Evolutionary conservation across 805 yeast genomes (phyloP).

Genomic region (Saccharomycopsis sp.): DNA sequence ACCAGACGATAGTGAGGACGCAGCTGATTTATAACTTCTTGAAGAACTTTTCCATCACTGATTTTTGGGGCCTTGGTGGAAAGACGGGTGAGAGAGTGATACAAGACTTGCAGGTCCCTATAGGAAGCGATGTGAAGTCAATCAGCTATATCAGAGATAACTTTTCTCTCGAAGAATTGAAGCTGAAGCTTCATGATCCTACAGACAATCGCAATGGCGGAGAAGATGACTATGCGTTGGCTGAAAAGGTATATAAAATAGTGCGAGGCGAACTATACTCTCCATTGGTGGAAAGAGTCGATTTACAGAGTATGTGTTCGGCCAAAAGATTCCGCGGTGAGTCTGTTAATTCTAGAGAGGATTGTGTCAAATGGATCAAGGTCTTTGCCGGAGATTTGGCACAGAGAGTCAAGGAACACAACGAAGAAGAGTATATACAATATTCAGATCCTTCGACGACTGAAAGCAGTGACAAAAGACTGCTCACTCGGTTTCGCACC

Average conservation of each 20-base stretch:
- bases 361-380: slow-evolving; percentile 68
- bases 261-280: slow-evolving; percentile 55
- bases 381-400: slow-evolving; percentile 78
- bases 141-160: slow-evolving; percentile 47
- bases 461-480: neutral
- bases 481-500: neutral
- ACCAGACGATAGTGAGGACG: slow-evolving; percentile 68
- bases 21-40: slow-evolving; percentile 46
- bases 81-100: slow-evolving; percentile 62
- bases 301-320: slow-evolving; percentile 82
- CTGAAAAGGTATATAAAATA: slow-evolving; percentile 49
- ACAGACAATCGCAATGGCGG: slow-evolving; percentile 25
- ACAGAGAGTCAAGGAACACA: slow-evolving; percentile 64
- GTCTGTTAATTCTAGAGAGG: slow-evolving; percentile 45
- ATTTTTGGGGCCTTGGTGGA: slow-evolving; percentile 90
- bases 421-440: slow-evolving; percentile 46
- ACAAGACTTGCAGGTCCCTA: slow-evolving; percentile 47
- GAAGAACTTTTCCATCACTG: slow-evolving; percentile 54
- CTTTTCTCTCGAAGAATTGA: slow-evolving; percentile 35
- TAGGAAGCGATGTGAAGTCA: slow-evolving; percentile 30
- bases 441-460: neutral
- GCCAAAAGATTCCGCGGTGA: slow-evolving; percentile 67
- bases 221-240: slow-evolving; percentile 39
- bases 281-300: slow-evolving; percentile 52
- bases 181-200: neutral